phyloP scores from a whole-genome alignment of 179 eudicot species.

The Beta lomatogona region DNA sequence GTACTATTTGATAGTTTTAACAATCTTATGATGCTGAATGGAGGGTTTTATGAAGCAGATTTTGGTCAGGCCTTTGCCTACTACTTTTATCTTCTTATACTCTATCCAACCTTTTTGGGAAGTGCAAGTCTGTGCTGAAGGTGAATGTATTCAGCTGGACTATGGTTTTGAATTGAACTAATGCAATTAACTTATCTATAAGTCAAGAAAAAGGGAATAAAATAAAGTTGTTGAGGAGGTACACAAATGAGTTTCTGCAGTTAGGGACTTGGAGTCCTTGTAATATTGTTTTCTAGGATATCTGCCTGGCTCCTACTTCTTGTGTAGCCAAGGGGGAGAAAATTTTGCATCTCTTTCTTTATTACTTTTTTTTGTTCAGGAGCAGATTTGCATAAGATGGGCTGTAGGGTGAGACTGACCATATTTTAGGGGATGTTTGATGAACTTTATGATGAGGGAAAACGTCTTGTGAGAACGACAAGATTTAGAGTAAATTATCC shows the following conservation, averaged over 20 bases:
- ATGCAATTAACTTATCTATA: too few species aligned
- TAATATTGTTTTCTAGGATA: neutral
- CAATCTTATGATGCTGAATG: neutral
- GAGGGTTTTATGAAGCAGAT: neutral
- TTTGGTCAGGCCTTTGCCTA: neutral
- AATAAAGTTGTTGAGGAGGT: too few species aligned
- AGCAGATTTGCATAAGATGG: too few species aligned
- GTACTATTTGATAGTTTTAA: neutral
- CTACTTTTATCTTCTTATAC: neutral
- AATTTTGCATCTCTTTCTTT: neutral
- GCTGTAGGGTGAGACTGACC: neutral
- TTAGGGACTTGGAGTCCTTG: too few species aligned
- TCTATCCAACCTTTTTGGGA: neutral
- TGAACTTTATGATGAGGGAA: neutral
- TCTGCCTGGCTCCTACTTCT: neutral
- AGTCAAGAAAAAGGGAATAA: too few species aligned
- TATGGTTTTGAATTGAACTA: neutral
- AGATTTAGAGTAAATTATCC: neutral
- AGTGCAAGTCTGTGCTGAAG: neutral
- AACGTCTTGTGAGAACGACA: neutral
- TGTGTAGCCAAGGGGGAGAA: neutral
- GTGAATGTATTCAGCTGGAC: neutral
- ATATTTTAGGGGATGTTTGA: neutral
- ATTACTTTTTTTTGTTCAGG: too few species aligned
- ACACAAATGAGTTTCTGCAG: too few species aligned